Evolutionary conservation across 805 yeast species (phyloP), one percentile per base, ranked within the genome.

Genomic region (Barnettozyma populi): DNA sequence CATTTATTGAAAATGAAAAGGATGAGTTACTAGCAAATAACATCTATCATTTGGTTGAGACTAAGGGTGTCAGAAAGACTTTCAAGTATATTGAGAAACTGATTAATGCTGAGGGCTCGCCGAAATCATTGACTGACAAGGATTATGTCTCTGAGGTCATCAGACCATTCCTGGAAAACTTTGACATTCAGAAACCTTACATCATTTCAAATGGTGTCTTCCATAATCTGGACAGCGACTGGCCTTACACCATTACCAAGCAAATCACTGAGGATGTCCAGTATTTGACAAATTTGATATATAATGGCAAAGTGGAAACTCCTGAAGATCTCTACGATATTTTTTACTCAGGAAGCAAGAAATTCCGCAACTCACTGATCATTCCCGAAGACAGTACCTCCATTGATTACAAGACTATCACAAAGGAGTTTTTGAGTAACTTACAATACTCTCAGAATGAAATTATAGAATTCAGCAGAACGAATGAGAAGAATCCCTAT

Each of bases 161-260:
- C 10, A 23, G 41, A 0, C 59, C 67, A 11, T 60, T 76, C 41
- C 43, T 61, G 8, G 41, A 56, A 2, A 66, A 63, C 1, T 68
- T 80, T 32, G 71, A 75, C 6, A 63, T 82, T 24, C 56, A 57
- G 0, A 60, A 62, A 1, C 82, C 92, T 0, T 63, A 76, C 0
- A 67, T 88, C 4, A 73, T 89, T 43, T 78, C 80, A 25, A 86
- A 92, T 63, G 98, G 98, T 39, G 81, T 82, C 7, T 73, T 86
- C 16, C 66, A 71, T 49, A 74, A 73, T 3, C 71, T 83, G 54
- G 69, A 66, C 34, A 65, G 72, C 1, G 68, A 73, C 43, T 84
- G 88, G 85, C 80, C 80, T 51, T 67, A 68, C 38, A 60, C 74
- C 2, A 63, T 84, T 57, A 72, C 79, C 4, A 71, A 65, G 34